Conservation (phyloP, 257 asterid species). For the Nemophila menziesii region DNA sequence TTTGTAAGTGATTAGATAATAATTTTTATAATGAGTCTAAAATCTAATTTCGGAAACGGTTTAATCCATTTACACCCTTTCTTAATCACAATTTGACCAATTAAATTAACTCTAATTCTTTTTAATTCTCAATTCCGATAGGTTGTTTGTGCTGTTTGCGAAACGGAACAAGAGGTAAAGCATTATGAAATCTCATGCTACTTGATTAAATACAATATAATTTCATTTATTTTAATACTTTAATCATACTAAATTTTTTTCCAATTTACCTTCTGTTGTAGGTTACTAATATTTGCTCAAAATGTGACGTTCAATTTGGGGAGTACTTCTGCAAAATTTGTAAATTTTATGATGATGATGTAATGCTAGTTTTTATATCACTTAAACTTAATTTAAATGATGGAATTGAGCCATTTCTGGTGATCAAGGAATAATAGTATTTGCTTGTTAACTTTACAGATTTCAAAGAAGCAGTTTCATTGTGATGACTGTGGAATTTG, state of each 20-base stretch:
- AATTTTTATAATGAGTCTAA: background rate
- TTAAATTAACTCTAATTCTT: background rate
- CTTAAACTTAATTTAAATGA: background rate
- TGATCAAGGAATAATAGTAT: constrained; percentile 4
- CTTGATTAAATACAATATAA: background rate
- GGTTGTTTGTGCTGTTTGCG: constrained; percentile 30
- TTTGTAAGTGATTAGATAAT: background rate
- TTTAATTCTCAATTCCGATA: constrained; percentile 9
- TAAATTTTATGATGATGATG: constrained; percentile 78
- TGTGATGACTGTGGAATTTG: constrained; percentile 92
- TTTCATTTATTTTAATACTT: background rate
- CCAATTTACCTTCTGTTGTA: constrained; percentile 9
- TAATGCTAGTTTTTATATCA: constrained; percentile 21
- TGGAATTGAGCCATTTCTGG: background rate
- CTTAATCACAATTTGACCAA: background rate
- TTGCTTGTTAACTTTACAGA: constrained; percentile 33
- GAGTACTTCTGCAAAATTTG: constrained; percentile 77
- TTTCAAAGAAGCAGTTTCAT: constrained; percentile 58
- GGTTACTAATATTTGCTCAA: constrained; percentile 54
- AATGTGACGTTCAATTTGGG: constrained; percentile 77
- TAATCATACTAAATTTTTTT: background rate
- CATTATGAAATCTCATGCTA: background rate
- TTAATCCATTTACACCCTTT: background rate
- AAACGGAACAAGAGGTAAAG: constrained; percentile 30
- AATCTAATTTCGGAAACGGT: background rate